Percentiles rank a stretch among this genome's conserved stretches.
These are phyloP conservation scores for Penicillium sp. DNA, from an alignment of 2,329 filamentous ascomycete species.

Conservation along the genomic window DNA sequence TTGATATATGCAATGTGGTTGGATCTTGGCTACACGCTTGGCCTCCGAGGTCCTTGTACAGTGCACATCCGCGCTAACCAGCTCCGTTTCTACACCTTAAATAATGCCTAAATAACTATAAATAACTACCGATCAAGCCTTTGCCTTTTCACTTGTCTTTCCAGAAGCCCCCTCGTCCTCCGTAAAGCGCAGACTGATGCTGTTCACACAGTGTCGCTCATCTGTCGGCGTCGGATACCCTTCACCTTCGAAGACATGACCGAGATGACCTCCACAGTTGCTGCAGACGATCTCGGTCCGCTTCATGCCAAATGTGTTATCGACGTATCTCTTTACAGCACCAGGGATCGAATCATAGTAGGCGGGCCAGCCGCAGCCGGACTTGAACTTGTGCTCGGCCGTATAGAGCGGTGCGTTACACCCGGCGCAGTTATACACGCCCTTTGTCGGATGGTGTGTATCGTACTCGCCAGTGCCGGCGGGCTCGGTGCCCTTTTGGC, in stretches of 20 bases:
- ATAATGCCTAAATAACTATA: slow-evolving; percentile 4
- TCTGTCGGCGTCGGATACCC: slow-evolving; percentile 80
- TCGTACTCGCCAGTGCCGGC: slow-evolving; percentile 78
- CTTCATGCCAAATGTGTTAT: slow-evolving; percentile 72
- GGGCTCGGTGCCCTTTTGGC: slow-evolving; percentile 84
- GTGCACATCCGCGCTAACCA: not conserved
- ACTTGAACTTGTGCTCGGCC: slow-evolving; percentile 91
- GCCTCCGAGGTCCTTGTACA: not conserved
- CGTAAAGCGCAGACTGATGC: slow-evolving; percentile 78
- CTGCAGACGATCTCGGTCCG: slow-evolving; percentile 90
- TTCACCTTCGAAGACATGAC: slow-evolving; percentile 89
- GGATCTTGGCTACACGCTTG: not conserved
- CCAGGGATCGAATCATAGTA: slow-evolving; percentile 95
- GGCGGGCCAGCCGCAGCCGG: slow-evolving; percentile 94
- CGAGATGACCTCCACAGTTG: slow-evolving; percentile 88
- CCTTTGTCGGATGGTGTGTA: slow-evolving; percentile 71
- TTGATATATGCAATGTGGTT: not conserved
- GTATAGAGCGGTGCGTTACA: slow-evolving; percentile 88
- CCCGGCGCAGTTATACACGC: slow-evolving; percentile 81
- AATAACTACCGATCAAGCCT: slow-evolving; percentile 21
- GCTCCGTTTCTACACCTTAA: slow-evolving; percentile 6
- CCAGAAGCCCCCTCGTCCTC: slow-evolving; percentile 52
- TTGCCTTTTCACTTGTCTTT: slow-evolving; percentile 21
- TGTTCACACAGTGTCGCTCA: slow-evolving; percentile 96
- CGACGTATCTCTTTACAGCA: slow-evolving; percentile 76